Evolutionary conservation across 306 rosid genomes (phyloP).

Genomic region (Vicia faba): DNA sequence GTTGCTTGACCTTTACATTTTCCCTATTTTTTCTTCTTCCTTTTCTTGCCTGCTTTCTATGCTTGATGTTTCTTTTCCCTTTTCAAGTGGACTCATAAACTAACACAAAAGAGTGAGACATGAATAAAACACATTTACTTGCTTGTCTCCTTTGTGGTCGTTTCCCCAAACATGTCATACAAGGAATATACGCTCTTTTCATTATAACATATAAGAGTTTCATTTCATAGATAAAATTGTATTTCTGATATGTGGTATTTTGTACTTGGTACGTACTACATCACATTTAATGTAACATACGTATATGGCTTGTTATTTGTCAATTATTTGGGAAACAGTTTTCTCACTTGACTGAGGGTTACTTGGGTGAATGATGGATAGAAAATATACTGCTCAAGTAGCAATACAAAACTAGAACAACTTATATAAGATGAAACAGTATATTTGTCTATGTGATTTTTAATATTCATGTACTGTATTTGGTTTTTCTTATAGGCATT

Average conservation of each 20-base stretch:
- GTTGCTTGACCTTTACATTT: conserved; percentile 46
- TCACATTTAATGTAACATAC: background rate
- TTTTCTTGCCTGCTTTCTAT: background rate
- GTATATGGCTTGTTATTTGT: background rate
- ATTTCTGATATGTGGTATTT: background rate
- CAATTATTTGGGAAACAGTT: background rate
- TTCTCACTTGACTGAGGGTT: too few species aligned
- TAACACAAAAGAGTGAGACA: conserved; percentile 29
- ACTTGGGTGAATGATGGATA: background rate
- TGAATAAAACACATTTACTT: conserved; percentile 33
- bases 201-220: too few species aligned
- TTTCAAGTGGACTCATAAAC: conserved; percentile 10
- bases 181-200: conserved; percentile 43
- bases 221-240: background rate
- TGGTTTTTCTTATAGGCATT: too few species aligned
- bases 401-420: background rate
- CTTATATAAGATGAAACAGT: background rate
- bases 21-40: background rate
- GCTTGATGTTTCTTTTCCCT: background rate
- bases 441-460: background rate
- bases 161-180: conserved; percentile 36
- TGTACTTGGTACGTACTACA: background rate
- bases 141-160: conserved; percentile 42
- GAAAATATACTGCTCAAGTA: background rate
- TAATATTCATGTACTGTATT: too few species aligned